These are phyloP conservation scores for Tubosaeta sp. DNA, from an alignment of 768 basidiomycete genomes.

Conservation along the genomic window DNA sequence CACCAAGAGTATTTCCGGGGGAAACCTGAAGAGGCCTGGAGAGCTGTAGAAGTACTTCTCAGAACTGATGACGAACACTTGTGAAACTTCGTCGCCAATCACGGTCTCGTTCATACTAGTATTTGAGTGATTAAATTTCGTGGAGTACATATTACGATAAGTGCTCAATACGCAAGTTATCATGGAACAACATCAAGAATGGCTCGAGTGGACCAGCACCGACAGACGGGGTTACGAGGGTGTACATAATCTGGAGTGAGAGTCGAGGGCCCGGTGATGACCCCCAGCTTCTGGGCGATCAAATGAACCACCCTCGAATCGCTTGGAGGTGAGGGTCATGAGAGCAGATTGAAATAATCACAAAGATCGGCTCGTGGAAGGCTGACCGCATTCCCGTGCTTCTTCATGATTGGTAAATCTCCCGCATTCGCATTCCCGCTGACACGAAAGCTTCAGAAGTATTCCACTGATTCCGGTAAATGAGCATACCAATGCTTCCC, in stretches of 20 bases:
- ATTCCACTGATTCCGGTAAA: not conserved
- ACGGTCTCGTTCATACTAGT: not conserved
- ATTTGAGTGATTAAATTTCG: not conserved
- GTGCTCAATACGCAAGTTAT: not conserved
- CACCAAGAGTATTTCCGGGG: slow-evolving; percentile 7
- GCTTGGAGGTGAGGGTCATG: too few species aligned
- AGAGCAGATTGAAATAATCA: not conserved
- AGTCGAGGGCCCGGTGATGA: not conserved
- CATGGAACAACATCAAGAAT: not conserved
- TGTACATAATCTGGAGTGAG: too few species aligned
- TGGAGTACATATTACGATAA: not conserved
- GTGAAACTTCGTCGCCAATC: not conserved
- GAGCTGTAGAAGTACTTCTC: slow-evolving; percentile 9
- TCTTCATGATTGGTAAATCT: not conserved
- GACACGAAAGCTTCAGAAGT: not conserved
- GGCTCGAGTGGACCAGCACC: slow-evolving; percentile 3
- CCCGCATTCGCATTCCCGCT: slow-evolving; percentile 11
- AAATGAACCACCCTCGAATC: too few species aligned
- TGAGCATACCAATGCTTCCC: not conserved
- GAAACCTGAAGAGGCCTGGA: slow-evolving; percentile 11
- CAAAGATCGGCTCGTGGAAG: not conserved
- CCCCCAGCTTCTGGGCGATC: too few species aligned
- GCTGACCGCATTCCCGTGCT: not conserved
- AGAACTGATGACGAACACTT: not conserved
- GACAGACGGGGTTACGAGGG: not conserved